Conservation (phyloP, 148 eudicot species). For the Cornus controversa region DNA sequence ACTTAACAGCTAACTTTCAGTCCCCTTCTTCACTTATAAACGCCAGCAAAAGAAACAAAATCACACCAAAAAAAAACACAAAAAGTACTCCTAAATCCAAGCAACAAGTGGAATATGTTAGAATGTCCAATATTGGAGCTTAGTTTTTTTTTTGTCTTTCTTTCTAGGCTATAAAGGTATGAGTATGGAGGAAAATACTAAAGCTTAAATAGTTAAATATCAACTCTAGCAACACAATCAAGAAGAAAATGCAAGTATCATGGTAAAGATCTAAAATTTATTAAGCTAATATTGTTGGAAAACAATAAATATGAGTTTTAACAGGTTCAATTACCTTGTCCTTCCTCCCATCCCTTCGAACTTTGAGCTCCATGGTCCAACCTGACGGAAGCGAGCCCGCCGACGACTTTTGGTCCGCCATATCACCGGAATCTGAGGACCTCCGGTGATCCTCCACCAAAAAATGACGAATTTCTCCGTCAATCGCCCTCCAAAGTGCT, state of each 20-base stretch:
- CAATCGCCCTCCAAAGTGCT: neutral
- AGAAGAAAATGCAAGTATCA: neutral
- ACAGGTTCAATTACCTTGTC: constrained; percentile 47
- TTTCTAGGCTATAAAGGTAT: too few species aligned
- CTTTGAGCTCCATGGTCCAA: constrained; percentile 61
- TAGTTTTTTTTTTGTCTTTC: neutral
- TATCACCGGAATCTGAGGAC: neutral
- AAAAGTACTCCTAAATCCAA: too few species aligned
- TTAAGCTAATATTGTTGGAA: neutral
- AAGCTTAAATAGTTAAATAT: neutral
- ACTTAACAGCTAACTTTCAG: neutral
- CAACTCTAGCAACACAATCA: neutral
- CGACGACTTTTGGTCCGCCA: constrained; percentile 20
- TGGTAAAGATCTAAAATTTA: neutral
- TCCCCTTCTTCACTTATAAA: neutral
- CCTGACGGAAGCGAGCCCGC: constrained; percentile 60
- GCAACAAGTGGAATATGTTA: too few species aligned
- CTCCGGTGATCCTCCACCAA: neutral
- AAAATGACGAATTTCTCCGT: neutral
- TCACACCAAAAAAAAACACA: too few species aligned
- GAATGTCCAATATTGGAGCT: neutral
- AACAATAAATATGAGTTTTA: neutral
- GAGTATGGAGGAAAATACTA: too few species aligned
- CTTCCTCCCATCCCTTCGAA: constrained; percentile 56
- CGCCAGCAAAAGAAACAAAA: neutral